These are phyloP conservation scores for Penicillium sp. DNA, from an alignment of 2,329 filamentous ascomycete species.

Conservation along the genomic window DNA sequence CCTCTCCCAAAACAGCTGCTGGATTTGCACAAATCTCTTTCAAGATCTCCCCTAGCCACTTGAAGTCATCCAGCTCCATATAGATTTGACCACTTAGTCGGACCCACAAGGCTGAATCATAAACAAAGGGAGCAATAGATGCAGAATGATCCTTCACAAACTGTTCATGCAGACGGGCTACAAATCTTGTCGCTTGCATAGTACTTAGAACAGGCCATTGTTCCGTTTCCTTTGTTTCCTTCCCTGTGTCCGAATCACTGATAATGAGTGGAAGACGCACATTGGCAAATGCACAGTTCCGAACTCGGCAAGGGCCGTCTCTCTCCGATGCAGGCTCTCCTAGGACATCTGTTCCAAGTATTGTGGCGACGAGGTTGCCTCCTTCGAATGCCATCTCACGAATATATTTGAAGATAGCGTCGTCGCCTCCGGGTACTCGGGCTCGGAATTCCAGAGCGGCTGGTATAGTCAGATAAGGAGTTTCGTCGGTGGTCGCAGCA, in stretches of 20 bases:
- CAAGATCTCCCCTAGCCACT: background rate
- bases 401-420: background rate
- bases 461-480: background rate
- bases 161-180: background rate
- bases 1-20: background rate
- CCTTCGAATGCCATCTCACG: background rate
- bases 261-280: background rate
- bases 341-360: background rate
- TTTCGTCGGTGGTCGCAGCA: background rate
- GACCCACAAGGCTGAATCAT: background rate
- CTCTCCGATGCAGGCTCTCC: background rate
- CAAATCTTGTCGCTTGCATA: background rate
- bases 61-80: background rate
- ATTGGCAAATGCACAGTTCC: background rate
- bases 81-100: background rate
- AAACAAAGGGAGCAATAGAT: background rate
- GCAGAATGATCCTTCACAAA: background rate
- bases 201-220: background rate
- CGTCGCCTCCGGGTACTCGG: background rate
- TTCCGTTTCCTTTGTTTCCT: background rate
- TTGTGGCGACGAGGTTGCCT: background rate
- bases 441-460: background rate
- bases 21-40: background rate
- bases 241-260: background rate
- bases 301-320: background rate